A percentile compares a stretch with the other conserved stretches of the same genome.
Evolutionary conservation across 78 protist species (phyloP).

Genomic region (Dictyostelium discoideum): dicty_2.7 NC_007090.3:389501-390000

Average conservation of each 20-base stretch:
- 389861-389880: constrained; percentile 41
- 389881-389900: constrained; percentile 97
- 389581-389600: neutral
- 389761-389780: constrained; percentile 87
- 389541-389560: neutral
- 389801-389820: constrained; percentile 29
- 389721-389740: constrained; percentile 98
- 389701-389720: constrained; percentile 97
- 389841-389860: constrained; percentile 39
- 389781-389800: constrained; percentile 98
- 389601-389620: neutral
- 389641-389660: constrained; percentile 18
- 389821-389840: constrained; percentile 38
- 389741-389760: constrained; percentile 98
- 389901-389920: constrained; percentile 97
- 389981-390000: constrained; percentile 94
- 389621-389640: constrained; percentile 46
- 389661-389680: constrained; percentile 74
- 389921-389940: constrained; percentile 91
- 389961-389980: constrained; percentile 93
- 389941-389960: constrained; percentile 95
- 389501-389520: constrained; percentile 37
- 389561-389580: neutral
- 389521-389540: neutral
- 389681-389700: constrained; percentile 98